These are phyloP conservation scores for Mortierella sp. DNA, from an alignment of 371 early-diverging fungal genomes.

Conservation along the genomic window DNA sequence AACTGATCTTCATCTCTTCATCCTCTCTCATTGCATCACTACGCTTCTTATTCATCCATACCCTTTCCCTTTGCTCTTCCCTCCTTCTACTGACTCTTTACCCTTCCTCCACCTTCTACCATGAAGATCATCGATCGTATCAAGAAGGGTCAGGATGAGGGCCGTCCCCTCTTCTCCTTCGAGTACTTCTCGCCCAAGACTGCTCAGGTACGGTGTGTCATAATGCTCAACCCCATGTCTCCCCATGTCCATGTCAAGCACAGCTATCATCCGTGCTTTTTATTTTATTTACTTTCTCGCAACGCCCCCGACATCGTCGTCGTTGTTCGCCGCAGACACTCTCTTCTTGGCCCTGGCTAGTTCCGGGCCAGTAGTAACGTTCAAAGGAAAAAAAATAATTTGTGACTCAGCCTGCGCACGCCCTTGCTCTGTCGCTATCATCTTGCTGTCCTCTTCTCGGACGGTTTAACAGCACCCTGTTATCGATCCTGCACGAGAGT, in stretches of 20 bases:
- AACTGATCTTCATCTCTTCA: too few species aligned
- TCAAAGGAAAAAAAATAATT: too few species aligned
- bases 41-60: background rate
- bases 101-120: background rate
- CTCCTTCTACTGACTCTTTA: background rate
- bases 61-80: background rate
- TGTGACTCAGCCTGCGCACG: background rate
- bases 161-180: conserved; percentile 87
- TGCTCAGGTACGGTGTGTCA: conserved; percentile 63
- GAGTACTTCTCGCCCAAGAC: conserved; percentile 98
- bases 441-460: background rate
- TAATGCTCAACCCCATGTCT: background rate
- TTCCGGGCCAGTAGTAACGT: too few species aligned
- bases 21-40: too few species aligned
- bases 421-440: background rate
- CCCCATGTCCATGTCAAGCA: too few species aligned
- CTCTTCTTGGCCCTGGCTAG: too few species aligned
- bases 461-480: background rate
- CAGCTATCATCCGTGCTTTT: too few species aligned
- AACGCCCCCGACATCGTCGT: too few species aligned
- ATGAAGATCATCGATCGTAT: conserved; percentile 87
- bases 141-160: conserved; percentile 73
- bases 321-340: too few species aligned
- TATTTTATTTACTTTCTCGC: too few species aligned
- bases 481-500: background rate